phyloP scores from a whole-genome alignment of 2,329 filamentous ascomycete species.

The Ciborinia camelliae region DNA sequence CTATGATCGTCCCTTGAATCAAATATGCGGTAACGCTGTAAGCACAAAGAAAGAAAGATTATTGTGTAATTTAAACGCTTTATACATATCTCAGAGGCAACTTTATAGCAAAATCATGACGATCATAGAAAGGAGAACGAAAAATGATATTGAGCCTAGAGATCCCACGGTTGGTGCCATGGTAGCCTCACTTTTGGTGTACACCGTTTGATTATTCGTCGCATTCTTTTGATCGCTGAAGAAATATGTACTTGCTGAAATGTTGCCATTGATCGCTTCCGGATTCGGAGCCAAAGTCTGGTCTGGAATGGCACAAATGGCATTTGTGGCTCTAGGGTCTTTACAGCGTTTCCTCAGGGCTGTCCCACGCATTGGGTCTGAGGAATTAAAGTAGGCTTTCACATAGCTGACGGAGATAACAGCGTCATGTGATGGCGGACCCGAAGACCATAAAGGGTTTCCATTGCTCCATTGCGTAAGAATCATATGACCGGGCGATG shows the following conservation, averaged over 20 bases:
- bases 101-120: neutral
- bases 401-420: slow-evolving; percentile 64
- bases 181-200: slow-evolving; percentile 27
- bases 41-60: neutral
- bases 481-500: slow-evolving; percentile 60
- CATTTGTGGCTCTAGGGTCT: slow-evolving; percentile 39
- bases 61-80: neutral
- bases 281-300: slow-evolving; percentile 39
- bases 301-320: slow-evolving; percentile 52
- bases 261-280: slow-evolving; percentile 28
- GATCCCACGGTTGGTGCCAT: neutral
- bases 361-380: slow-evolving; percentile 39
- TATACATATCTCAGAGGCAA: neutral
- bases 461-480: slow-evolving; percentile 79
- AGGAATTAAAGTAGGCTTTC: slow-evolving; percentile 78
- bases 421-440: slow-evolving; percentile 62
- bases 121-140: slow-evolving; percentile 2
- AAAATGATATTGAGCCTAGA: neutral
- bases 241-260: slow-evolving; percentile 44
- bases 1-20: neutral
- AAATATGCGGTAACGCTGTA: neutral
- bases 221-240: slow-evolving; percentile 48
- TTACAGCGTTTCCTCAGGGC: slow-evolving; percentile 45
- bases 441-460: slow-evolving; percentile 66
- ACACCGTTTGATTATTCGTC: slow-evolving; percentile 49